Evolutionary conservation across 768 basidiomycete species (phyloP).

Genomic region (Mycena haematopus): DNA sequence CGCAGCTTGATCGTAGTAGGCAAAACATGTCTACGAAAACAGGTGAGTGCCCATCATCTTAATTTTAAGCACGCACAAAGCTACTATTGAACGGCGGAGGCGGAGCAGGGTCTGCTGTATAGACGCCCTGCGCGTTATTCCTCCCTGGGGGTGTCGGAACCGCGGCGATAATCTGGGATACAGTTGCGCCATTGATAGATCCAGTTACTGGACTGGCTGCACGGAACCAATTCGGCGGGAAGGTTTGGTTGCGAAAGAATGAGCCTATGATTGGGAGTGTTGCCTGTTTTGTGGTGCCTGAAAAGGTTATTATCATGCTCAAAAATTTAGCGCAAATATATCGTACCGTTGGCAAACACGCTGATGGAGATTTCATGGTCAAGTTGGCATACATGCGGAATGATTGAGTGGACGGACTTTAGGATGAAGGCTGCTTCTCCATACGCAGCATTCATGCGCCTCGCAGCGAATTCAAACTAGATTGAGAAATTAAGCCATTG

Average conservation of each 20-base stretch:
- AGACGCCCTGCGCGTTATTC: constrained; percentile 27
- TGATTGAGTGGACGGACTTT: not conserved
- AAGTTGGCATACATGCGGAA: not conserved
- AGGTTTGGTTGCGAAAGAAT: constrained; percentile 26
- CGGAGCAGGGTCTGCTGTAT: constrained; percentile 22
- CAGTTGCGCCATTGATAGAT: not conserved
- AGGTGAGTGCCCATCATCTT: not conserved
- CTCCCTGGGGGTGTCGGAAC: constrained; percentile 15
- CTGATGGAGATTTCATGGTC: not conserved
- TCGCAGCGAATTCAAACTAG: constrained; percentile 22
- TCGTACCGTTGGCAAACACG: constrained; percentile 26
- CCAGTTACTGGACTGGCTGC: constrained; percentile 22
- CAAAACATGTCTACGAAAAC: constrained; percentile 13
- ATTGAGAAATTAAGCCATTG: not conserved
- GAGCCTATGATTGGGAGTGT: constrained; percentile 20
- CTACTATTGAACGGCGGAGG: constrained; percentile 28
- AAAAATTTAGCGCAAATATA: not conserved
- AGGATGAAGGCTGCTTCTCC: constrained; percentile 7
- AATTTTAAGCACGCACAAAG: constrained; percentile 5
- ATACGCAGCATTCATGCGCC: constrained; percentile 19
- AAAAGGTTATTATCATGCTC: not conserved
- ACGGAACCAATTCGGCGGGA: constrained; percentile 25
- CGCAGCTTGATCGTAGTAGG: constrained; percentile 21
- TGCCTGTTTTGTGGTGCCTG: constrained; percentile 26
- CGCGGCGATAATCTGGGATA: not conserved